Evolutionary conservation across 129 eudicot species (phyloP).

Genomic region (Tanacetum coccineum): DNA sequence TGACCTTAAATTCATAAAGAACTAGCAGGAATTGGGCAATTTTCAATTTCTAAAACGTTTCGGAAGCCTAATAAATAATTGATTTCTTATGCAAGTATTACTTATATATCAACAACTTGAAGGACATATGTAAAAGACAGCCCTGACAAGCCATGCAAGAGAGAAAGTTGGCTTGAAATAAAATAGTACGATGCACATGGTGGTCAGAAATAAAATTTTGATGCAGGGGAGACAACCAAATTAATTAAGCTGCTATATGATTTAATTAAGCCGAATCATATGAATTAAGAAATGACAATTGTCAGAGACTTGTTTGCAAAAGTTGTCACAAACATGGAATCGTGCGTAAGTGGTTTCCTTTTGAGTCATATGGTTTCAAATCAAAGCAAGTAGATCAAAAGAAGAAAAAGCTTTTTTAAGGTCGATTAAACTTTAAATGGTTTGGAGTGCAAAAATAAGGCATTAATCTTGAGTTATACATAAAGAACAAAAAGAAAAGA

Average conservation of each 20-base stretch:
- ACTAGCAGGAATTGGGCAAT: too few relatives aligned
- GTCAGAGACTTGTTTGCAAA: not conserved
- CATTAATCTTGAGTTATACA: too few relatives aligned
- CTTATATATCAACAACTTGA: not conserved
- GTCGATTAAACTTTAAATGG: too few relatives aligned
- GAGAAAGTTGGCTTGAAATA: slow-evolving; percentile 3
- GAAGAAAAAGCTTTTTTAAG: too few relatives aligned
- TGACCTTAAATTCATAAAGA: too few relatives aligned
- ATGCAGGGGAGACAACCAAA: slow-evolving; percentile 11
- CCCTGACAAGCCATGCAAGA: not conserved
- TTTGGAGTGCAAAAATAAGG: too few relatives aligned
- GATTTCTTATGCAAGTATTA: not conserved
- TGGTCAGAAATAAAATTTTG: not conserved
- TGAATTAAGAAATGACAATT: not conserved
- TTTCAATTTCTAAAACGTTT: too few relatives aligned
- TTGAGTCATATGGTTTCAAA: too few relatives aligned
- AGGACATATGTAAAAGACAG: not conserved
- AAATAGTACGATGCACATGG: not conserved
- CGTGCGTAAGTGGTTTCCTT: not conserved
- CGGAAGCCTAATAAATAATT: too few relatives aligned
- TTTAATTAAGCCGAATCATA: not conserved
- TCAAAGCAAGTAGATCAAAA: too few relatives aligned
- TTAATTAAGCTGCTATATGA: too few relatives aligned
- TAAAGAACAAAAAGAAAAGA: too few relatives aligned
- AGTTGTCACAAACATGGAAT: slow-evolving; percentile 9